A percentile compares a stretch with the other conserved stretches of the same genome.
These are phyloP conservation scores for Nannizziopsis barbatae DNA, from an alignment of 2,329 filamentous ascomycete species.

Conservation along the genomic window DNA sequence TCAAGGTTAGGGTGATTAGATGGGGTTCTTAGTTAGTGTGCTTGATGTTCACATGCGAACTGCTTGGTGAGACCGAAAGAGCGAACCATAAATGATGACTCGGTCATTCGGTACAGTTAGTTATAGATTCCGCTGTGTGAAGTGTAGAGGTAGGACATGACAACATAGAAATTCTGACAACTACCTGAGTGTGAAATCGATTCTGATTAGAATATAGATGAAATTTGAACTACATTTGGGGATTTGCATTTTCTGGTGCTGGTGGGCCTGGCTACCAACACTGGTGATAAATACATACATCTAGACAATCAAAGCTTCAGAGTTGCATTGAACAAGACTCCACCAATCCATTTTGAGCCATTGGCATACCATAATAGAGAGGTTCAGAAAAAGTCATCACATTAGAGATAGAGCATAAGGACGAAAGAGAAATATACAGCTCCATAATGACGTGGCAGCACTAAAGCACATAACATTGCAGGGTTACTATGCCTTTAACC, in stretches of 20 bases:
- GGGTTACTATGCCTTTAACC: constrained; percentile 55
- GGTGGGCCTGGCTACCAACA: no score
- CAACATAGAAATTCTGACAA: no score
- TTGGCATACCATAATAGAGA: background rate
- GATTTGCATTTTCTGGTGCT: no score
- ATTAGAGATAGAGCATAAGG: constrained; percentile 1
- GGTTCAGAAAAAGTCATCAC: constrained; percentile 1
- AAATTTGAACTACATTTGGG: no score
- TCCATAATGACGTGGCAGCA: constrained; percentile 3
- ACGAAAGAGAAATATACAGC: constrained; percentile 8
- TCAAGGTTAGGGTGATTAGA: no score
- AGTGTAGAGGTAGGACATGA: no score
- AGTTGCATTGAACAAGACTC: background rate
- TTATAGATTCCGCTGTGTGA: no score
- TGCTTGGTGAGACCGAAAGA: constrained; percentile 2
- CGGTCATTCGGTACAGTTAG: no score
- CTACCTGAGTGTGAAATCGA: no score
- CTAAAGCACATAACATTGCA: constrained; percentile 1
- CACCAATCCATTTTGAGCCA: background rate
- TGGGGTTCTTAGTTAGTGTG: background rate
- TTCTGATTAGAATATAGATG: no score
- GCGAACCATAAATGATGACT: background rate
- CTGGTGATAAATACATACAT: no score
- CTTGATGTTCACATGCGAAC: background rate
- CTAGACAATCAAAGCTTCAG: no score